Conservation (phyloP, 202 grass and related monocot genomes). For the Eragrostis tef region DNA sequence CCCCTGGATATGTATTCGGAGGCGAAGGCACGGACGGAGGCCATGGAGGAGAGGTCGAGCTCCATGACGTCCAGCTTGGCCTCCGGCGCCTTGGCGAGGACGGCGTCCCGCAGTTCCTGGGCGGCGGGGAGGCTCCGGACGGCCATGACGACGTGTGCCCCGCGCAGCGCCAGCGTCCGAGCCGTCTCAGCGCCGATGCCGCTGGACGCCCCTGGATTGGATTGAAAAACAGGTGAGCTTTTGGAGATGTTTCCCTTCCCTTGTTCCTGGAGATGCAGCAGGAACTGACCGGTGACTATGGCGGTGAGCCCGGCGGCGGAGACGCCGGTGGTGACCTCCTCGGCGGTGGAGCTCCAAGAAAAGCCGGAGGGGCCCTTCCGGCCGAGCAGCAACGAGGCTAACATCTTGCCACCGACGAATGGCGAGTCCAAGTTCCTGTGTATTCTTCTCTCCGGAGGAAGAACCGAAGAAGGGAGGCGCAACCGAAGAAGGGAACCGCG, state of each 20-base stretch:
- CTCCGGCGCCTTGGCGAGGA: conserved; percentile 54
- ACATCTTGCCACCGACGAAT: background rate
- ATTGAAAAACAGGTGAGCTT: background rate
- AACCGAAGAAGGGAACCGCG: too few species aligned
- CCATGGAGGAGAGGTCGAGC: conserved; percentile 80
- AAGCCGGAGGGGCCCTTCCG: conserved; percentile 75
- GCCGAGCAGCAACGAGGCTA: conserved; percentile 56
- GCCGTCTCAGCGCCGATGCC: conserved; percentile 85
- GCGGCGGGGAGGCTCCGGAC: conserved; percentile 61
- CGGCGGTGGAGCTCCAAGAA: conserved; percentile 85
- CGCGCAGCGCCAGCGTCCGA: conserved; percentile 71
- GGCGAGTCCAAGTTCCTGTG: background rate
- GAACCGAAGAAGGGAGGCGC: too few species aligned
- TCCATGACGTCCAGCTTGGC: conserved; percentile 70
- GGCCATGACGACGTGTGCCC: conserved; percentile 79
- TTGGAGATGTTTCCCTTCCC: background rate
- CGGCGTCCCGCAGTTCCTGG: conserved; percentile 45
- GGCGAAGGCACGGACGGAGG: conserved; percentile 77
- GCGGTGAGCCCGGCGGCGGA: conserved; percentile 73
- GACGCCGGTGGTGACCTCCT: conserved; percentile 69
- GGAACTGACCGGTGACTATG: conserved; percentile 68
- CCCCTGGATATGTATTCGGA: conserved; percentile 54
- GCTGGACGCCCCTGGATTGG: conserved; percentile 69
- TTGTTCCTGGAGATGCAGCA: background rate
- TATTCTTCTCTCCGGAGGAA: background rate